Evolutionary conservation across 805 yeast species (phyloP), one percentile per base, ranked within the genome.

Genomic region (Ogataea neopini): DNA sequence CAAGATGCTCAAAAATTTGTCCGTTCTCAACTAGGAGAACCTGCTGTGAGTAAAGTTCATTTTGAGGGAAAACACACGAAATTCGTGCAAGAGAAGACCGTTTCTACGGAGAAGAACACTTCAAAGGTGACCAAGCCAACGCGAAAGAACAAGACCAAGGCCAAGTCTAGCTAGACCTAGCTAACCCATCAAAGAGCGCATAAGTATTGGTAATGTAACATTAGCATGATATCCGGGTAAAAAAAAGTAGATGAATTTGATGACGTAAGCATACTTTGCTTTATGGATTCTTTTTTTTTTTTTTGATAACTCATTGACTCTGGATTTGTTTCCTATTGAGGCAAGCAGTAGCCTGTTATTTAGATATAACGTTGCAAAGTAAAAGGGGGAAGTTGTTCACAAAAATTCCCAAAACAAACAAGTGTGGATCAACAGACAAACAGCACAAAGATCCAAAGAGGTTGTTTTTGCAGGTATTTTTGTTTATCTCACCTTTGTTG

Each of bases 11-110:
- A 74, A 51, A 68, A 73, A 36, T 72, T 74, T 45, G 73, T 60
- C 2, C 45, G 51, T 8, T 48, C 47, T 3, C 61, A 61, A 39
- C 47, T 56, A 29, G 48, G 54, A 3, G 48, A 44, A 39, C 81
- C 85, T 2, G 81, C 85, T 0, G 81, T 81, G 26, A 76, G 83
- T 37, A 65, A 64, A 8, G 71, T 67, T 8, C 75, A 79, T 51
- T 81, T 81, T 51, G 67, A 76, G 53, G 81, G 82, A 0, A 77
- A 68, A 40, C 85, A 80, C 53, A 79, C 77, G 1, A 77, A 70
- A 50, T 81, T 80, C 53, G 44, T 47, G 14, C 54, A 51, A 13
- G 34, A 43, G n/a, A 38, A 40, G 25, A 41, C 30, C 15, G 32
- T 6, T 44, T 23, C 19, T 5, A n/a, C n/a, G n/a, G n/a, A n/a